Evolutionary conservation across 163 green algal genomes (phyloP).

Genomic region (Chlorella variabilis): DNA sequence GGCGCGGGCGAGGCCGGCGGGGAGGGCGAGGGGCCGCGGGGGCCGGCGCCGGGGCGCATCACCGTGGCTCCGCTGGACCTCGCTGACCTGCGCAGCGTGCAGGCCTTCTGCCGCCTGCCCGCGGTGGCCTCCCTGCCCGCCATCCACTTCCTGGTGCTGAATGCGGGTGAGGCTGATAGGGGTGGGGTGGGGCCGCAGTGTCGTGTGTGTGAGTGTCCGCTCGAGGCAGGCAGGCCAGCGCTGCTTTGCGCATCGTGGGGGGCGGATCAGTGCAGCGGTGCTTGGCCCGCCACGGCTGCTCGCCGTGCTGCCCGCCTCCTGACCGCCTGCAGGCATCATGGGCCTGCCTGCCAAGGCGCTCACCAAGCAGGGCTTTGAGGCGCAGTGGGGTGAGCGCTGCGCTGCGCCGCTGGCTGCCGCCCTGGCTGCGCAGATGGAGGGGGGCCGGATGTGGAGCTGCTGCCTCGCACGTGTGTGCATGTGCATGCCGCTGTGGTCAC

Average conservation of each 20-base stretch:
- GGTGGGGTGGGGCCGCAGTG: background rate
- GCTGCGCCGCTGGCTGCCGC: background rate
- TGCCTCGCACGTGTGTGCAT: too few species aligned
- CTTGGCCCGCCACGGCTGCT: too few species aligned
- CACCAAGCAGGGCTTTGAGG: slow-evolving; percentile 86
- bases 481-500: too few species aligned
- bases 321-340: slow-evolving; percentile 57
- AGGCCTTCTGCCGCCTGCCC: background rate
- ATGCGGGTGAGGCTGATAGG: background rate
- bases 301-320: too few species aligned
- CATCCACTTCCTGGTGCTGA: slow-evolving; percentile 18
- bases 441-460: too few species aligned
- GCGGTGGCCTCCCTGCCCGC: background rate
- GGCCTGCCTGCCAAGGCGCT: slow-evolving; percentile 18
- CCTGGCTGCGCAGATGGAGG: too few species aligned
- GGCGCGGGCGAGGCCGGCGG: too few species aligned
- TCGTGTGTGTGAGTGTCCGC: background rate
- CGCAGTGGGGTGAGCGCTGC: slow-evolving; percentile 66
- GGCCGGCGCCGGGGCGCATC: slow-evolving; percentile 8
- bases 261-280: too few species aligned
- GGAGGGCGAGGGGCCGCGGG: too few species aligned
- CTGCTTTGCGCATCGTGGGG: too few species aligned
- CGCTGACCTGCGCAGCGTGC: background rate
- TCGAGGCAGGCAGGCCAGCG: background rate
- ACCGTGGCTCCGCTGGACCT: slow-evolving; percentile 41